A percentile compares a stretch with the other conserved stretches of the same genome.
phyloP scores from a whole-genome alignment of 73 alveolate genomes.

The Durusdinium trenchii region DNA sequence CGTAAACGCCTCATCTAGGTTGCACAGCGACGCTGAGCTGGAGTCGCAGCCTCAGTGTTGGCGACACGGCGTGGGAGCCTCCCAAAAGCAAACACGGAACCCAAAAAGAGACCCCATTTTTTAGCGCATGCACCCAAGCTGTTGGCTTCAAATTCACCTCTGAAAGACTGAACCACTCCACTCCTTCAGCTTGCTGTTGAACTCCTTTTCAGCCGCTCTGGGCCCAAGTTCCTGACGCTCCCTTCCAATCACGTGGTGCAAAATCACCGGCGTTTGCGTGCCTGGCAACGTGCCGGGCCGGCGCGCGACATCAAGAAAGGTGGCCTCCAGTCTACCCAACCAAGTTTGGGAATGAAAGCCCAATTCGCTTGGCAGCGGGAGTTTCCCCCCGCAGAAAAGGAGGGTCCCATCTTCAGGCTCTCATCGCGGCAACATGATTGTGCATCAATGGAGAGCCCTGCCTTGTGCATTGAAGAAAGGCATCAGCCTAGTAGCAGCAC shows the following conservation, averaged over 20 bases:
- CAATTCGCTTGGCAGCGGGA: too few species aligned
- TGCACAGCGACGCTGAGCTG: constrained; percentile 62
- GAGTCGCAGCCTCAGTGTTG: constrained; percentile 34
- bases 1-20: constrained; percentile 43
- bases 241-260: constrained; percentile 62
- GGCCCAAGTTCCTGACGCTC: constrained; percentile 2
- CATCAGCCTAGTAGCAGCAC: not conserved
- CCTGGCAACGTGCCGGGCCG: too few species aligned
- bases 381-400: too few species aligned
- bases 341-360: too few species aligned
- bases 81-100: too few species aligned
- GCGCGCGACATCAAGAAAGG: too few species aligned
- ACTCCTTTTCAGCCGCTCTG: not conserved
- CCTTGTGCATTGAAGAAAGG: constrained; percentile 51
- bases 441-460: not conserved
- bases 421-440: too few species aligned
- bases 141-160: not conserved
- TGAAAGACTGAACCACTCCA: too few species aligned
- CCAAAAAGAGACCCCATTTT: too few species aligned
- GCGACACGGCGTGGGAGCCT: too few species aligned
- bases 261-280: constrained; percentile 46
- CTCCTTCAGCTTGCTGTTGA: not conserved
- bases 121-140: not conserved
- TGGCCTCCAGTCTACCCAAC: too few species aligned
- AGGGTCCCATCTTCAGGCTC: too few species aligned